A percentile compares a stretch with the other conserved stretches of the same genome.
Evolutionary conservation across 2,329 filamentous ascomycete genomes (phyloP).

Genomic region (Curvularia hawaiiensis): DNA sequence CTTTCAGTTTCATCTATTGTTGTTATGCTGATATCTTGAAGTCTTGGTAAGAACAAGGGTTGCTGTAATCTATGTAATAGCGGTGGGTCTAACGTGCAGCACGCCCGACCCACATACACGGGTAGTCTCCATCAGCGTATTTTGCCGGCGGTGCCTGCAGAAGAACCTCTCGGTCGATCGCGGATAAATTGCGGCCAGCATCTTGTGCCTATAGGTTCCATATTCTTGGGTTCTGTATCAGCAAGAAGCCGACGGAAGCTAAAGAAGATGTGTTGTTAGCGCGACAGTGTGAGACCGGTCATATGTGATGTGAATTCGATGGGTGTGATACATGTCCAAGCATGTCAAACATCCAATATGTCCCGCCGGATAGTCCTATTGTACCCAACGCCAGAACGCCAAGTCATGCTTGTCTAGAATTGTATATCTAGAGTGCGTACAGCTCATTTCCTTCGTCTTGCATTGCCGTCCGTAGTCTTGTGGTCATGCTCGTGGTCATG

Average conservation of each 20-base stretch:
- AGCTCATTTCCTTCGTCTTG: constrained; percentile 30
- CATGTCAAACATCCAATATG: constrained; percentile 9
- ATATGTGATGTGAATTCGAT: not conserved
- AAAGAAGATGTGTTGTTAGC: constrained; percentile 2
- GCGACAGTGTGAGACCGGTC: not conserved
- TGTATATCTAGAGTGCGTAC: constrained; percentile 12
- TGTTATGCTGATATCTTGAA: too few species aligned
- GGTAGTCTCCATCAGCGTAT: not conserved
- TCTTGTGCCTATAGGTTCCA: constrained; percentile 5
- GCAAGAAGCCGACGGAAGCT: constrained; percentile 11
- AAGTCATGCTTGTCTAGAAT: constrained; percentile 23
- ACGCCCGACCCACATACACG: not conserved
- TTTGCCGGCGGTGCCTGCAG: constrained; percentile 44
- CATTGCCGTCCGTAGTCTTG: constrained; percentile 25
- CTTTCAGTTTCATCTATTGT: too few species aligned
- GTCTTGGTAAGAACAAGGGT: too few species aligned
- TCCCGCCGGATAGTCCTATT: constrained; percentile 24
- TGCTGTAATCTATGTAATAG: not conserved
- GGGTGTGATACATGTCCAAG: constrained; percentile 8
- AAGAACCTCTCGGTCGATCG: constrained; percentile 3
- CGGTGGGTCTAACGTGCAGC: not conserved
- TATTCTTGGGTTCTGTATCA: constrained; percentile 6
- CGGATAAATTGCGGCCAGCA: constrained; percentile 28
- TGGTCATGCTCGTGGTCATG: constrained; percentile 35
- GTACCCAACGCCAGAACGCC: constrained; percentile 33